Base-by-base conservation (phyloP, 345 rosid species). In the Sonneratia caseolaris region DNA sequence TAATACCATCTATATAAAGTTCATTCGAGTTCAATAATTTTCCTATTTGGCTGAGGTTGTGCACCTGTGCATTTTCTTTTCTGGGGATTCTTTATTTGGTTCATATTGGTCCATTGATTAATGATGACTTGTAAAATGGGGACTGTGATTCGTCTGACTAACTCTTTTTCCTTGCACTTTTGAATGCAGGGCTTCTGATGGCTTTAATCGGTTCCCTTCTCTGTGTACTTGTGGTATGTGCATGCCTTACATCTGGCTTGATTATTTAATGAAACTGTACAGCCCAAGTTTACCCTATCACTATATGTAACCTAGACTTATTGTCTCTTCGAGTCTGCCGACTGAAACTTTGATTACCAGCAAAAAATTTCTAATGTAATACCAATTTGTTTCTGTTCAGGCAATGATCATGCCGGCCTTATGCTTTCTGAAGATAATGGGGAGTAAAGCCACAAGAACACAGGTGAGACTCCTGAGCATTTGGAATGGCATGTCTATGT, bases 151-250 rank as follows among this genome's bases (percentile, higher is more conserved):
- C 43, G 9, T 4, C 9, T 40, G 9, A 40, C 43, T 4, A 40
- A 8, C 43, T 40, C 43, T 47, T 47, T 47, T 47, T 13, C 15
- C 14, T 75, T 74, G 76, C 84, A 91, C 15, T 47, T 47, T 47
- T 47, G 11, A 12, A 73, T 74, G 76, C 84, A 91, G 96, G 97
- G 77, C 94, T 93, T 65, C 73, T 89, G 76, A 91, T 93, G 98
- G 87, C 97, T 75, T 81, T 93, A 67, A 88, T 91, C n/a, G 98
- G 97, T 76, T 91, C 98, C 65, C 77, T 88, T 73, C 88, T 94
- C 74, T 82, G 95, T 76, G 51, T 87, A 71, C 88, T 90, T 13
- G 89, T 91, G 97, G 98, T 89, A 83, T 74, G 93, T 74, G 37
- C 70, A 43, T 69, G 56, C 21, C 37, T 66, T 13, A 55, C 38